Evolutionary conservation across 2,329 filamentous ascomycete genomes (phyloP).

Genomic region (Pseudogymnoascus sp.): DNA sequence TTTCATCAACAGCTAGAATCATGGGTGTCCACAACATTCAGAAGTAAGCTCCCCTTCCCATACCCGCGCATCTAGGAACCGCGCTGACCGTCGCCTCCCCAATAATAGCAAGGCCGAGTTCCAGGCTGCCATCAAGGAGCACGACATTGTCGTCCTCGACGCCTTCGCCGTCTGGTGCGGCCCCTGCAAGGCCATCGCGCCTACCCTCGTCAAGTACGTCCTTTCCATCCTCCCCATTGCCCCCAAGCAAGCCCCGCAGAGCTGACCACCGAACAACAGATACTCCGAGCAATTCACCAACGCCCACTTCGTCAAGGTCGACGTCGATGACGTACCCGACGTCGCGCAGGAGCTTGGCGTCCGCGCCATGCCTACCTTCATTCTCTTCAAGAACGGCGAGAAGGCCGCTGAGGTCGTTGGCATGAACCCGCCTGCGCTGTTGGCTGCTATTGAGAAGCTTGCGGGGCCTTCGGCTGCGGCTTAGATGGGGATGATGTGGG

Average conservation of each 20-base stretch:
- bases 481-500: neutral
- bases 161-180: slow-evolving; percentile 89
- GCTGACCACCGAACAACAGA: slow-evolving; percentile 32
- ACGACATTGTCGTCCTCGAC: slow-evolving; percentile 70
- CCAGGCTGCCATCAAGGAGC: slow-evolving; percentile 43
- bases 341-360: slow-evolving; percentile 72
- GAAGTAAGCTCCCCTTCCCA: slow-evolving; percentile 27
- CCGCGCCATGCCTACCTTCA: slow-evolving; percentile 88
- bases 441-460: slow-evolving; percentile 29
- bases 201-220: slow-evolving; percentile 59
- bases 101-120: slow-evolving; percentile 51
- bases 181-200: slow-evolving; percentile 87
- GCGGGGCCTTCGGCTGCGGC: neutral
- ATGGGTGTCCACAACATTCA: slow-evolving; percentile 40
- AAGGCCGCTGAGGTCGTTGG: slow-evolving; percentile 70
- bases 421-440: slow-evolving; percentile 66
- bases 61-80: neutral
- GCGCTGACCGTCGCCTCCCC: slow-evolving; percentile 18
- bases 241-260: slow-evolving; percentile 16
- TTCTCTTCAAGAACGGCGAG: slow-evolving; percentile 73
- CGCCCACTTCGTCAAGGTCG: slow-evolving; percentile 78
- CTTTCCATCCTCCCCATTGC: slow-evolving; percentile 8
- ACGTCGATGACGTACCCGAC: slow-evolving; percentile 75
- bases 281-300: slow-evolving; percentile 52
- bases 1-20: slow-evolving; percentile 34